Base-by-base conservation (phyloP, 345 rosid genomes). In the Anacardium occidentale region DNA sequence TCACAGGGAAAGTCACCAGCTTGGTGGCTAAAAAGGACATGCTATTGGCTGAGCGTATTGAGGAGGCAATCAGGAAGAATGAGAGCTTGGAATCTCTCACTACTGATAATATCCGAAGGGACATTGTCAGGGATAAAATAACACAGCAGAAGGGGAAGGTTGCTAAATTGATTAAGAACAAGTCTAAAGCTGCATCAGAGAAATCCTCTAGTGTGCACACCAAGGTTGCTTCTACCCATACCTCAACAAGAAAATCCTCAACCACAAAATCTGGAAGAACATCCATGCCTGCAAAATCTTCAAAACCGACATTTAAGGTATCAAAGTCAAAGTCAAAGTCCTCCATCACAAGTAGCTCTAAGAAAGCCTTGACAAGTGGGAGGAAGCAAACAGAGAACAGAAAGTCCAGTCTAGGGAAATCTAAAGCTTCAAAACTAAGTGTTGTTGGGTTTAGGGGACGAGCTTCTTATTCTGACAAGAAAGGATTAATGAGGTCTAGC, bases 1-100 rank as follows among this genome's bases (percentile, higher is more conserved):
- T 74, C 71, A 8, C 88, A 94, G 96, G 98, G 66, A 92, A 90
- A 80, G 96, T 94, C 44, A 94, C 98, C 34, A 94, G 98, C 76
- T 82, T 94, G 80, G 83, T 92, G 70, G 88, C 96, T 25, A 86
- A 78, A 78, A 87, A 84, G 77, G 88, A 86, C 74, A 53, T 40
- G 15, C 69, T 77, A 66, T 78, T 94, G 81, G 96, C 98, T 13
- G 71, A 73, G 22, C 79, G 91, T 52, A 90, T 90, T 15, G 97
- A 90, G 74, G 94, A 89, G 74, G 94, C 96, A 15, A 80, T 94
- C 73, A 86, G 82, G 81, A 94, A 87, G 80, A 91, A 91, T 15
- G 93, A 87, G 83, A 91, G 96, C 85, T 83, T 91, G 68, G 98
- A 92, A 71, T 76, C 95, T 60, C 89, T 94, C 45, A 87, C 89